Evolutionary conservation across 2,329 filamentous ascomycete species (phyloP).

Genomic region (Ceratocystis papillata): DNA sequence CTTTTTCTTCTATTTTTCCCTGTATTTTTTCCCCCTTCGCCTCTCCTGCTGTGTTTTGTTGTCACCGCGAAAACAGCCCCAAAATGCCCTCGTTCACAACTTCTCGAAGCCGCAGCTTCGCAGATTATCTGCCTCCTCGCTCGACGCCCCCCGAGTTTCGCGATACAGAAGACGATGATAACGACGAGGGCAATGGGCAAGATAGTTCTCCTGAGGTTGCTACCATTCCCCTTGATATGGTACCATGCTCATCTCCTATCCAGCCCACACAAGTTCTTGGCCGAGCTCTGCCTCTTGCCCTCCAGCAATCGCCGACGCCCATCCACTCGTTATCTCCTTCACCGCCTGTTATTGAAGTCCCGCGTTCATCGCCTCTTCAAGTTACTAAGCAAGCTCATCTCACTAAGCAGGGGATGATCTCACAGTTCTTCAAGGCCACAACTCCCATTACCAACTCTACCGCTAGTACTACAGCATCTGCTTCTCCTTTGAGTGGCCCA

Average conservation of each 20-base stretch:
- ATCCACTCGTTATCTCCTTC: constrained; percentile 34
- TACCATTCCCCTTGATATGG: constrained; percentile 29
- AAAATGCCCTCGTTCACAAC: constrained; percentile 1
- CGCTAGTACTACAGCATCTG: constrained; percentile 21
- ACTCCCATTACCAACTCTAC: constrained; percentile 28
- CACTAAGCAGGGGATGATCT: constrained; percentile 32
- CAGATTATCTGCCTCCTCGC: neutral
- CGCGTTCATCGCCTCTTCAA: constrained; percentile 67
- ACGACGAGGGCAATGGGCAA: constrained; percentile 17
- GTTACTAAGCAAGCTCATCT: constrained; percentile 2
- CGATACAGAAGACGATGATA: constrained; percentile 1
- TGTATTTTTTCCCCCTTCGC: constrained; percentile 15
- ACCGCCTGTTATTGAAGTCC: constrained; percentile 57
- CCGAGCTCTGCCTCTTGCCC: constrained; percentile 15
- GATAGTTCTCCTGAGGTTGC: constrained; percentile 30
- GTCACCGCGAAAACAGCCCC: neutral
- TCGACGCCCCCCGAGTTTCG: constrained; percentile 14
- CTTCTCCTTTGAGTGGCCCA: neutral
- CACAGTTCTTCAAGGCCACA: constrained; percentile 27
- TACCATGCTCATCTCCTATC: constrained; percentile 36
- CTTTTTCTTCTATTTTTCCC: constrained; percentile 11
- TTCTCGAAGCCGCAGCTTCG: neutral
- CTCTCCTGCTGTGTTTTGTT: constrained; percentile 6
- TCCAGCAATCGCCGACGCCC: constrained; percentile 25
- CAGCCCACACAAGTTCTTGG: constrained; percentile 40